Base-by-base conservation (phyloP, 1,284 basidiomycete species). In the Xerocomus nothofagi region DNA sequence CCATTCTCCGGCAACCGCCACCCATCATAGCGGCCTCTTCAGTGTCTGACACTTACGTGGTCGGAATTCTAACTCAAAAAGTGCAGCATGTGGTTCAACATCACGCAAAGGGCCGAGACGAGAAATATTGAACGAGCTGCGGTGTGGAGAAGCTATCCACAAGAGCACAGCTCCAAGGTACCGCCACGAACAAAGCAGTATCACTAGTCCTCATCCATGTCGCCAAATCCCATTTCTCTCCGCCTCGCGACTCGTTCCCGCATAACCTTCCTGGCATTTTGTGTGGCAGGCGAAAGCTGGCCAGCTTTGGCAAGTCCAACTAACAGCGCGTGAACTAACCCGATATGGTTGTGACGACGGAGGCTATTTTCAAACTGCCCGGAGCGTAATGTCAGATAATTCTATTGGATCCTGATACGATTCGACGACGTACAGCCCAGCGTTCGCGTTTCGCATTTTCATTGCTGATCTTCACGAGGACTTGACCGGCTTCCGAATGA, bases 301-400 rank as follows among this genome's bases (percentile, higher is more conserved):
- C 82, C 85, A 5, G 77, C 76, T 60, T 85, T 86, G 18, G 87
- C 88, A 34, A 92, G 73, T 20, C 80, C 81, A 27, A 80, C 65
- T 14, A 90, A 71, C 18, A 93, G 69, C 0, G 81, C 83, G 59
- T 92, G 86, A 6, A 85, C 79, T 21, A 93, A 73, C 26, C 91
- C 88, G 39, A 92, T 77, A 63, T 91, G 88, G 61, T 93, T 93
- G 63, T 93, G 90, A 61, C 82, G 74, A 38, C 91, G 78, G 36
- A 91, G 73, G 53, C 86, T 83, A 68, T 92, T 92, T 69, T 92
- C 88, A 56, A 92, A 90, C 86, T 90, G 58, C 20, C 27, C 44
- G 40, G 52, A n/a, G 21, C 31, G 33, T 45, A 4, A 3, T 30
- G 12, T 47, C 44, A 14, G 49, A 17, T 50, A n/a, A 36, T 17